Evolutionary conservation across 805 yeast genomes (phyloP).

Genomic region (Zygoascus flipseniorum): DNA sequence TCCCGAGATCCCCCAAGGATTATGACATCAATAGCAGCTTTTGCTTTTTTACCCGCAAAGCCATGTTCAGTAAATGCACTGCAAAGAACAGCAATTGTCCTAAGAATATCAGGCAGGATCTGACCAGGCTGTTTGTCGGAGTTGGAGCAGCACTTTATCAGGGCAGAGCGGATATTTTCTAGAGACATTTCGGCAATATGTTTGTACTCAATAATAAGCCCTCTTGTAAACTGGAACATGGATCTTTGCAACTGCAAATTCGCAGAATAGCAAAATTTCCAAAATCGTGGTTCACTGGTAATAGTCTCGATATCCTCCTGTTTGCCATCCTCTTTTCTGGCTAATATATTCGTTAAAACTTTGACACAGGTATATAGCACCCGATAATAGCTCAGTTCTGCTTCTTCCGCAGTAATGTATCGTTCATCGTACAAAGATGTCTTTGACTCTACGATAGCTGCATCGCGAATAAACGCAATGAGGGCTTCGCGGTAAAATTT

Average conservation of each 20-base stretch:
- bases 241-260: conserved; percentile 38
- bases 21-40: background rate
- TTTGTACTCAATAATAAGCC: conserved; percentile 19
- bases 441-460: conserved; percentile 47
- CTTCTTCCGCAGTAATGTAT: conserved; percentile 56
- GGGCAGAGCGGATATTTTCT: background rate
- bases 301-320: conserved; percentile 25
- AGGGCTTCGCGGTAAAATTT: conserved; percentile 48
- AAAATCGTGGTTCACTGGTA: conserved; percentile 35
- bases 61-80: background rate
- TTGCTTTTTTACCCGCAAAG: background rate
- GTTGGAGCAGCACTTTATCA: background rate
- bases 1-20: background rate
- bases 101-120: background rate
- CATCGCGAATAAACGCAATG: conserved; percentile 44
- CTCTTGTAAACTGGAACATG: conserved; percentile 31
- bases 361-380: conserved; percentile 43
- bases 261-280: conserved; percentile 35
- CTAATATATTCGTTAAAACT: conserved; percentile 33
- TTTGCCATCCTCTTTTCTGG: conserved; percentile 9
- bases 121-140: background rate
- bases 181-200: background rate
- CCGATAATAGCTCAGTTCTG: conserved; percentile 53
- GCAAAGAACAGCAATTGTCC: background rate
- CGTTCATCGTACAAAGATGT: conserved; percentile 70